phyloP scores from a whole-genome alignment of 768 basidiomycete genomes.

The Lentinula boryana region DNA sequence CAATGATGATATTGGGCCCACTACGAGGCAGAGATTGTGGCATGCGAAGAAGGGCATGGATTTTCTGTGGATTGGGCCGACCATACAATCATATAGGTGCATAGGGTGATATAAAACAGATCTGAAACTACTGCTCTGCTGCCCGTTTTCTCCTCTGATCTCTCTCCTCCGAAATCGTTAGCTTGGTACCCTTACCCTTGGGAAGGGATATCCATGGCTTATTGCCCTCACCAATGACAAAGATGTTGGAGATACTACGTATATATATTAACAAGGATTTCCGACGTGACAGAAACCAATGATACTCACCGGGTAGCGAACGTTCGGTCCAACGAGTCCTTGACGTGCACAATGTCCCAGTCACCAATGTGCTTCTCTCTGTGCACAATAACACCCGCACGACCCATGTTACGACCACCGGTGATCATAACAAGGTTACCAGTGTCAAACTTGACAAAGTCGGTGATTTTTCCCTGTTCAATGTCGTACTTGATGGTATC shows the following conservation, averaged over 20 bases:
- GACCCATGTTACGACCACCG: conserved; percentile 99
- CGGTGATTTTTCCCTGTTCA: conserved; percentile 87
- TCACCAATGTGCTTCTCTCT: conserved; percentile 97
- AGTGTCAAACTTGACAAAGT: conserved; percentile 93
- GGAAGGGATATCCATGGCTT: conserved; percentile 98
- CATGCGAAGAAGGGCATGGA: not conserved
- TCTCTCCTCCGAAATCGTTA: conserved; percentile 95
- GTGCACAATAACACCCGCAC: conserved; percentile 93
- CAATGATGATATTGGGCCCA: too few species aligned
- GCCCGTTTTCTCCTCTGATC: conserved; percentile 85
- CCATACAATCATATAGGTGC: conserved; percentile 9
- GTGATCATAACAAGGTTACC: conserved; percentile 98
- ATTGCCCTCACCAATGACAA: conserved; percentile 91
- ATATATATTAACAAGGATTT: not conserved
- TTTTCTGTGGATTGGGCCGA: not conserved
- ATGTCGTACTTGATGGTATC: conserved; percentile 98
- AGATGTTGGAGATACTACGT: conserved; percentile 88
- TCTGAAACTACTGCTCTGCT: conserved; percentile 51
- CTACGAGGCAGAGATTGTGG: too few species aligned
- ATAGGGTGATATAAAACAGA: not conserved
- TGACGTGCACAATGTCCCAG: conserved; percentile 98
- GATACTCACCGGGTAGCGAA: conserved; percentile 92
- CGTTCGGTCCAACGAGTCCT: conserved; percentile 90
- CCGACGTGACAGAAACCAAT: not conserved
- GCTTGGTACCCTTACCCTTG: conserved; percentile 96